Evolutionary conservation across 306 rosid genomes (phyloP), one percentile per base, ranked within the genome.

Genomic region (Pachyrhizus erosus): DNA sequence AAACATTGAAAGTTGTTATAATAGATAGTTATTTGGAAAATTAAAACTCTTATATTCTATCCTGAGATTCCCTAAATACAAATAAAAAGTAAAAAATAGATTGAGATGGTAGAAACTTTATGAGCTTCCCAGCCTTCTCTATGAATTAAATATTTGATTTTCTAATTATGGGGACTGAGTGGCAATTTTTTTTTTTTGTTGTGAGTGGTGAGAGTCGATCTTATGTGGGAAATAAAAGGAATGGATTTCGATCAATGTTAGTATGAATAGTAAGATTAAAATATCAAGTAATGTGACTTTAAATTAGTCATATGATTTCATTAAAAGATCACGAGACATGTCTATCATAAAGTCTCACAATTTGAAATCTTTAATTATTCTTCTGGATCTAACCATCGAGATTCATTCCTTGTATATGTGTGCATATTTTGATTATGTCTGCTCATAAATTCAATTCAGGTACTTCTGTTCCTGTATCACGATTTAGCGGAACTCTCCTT

Each of bases 51-150:
- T n/a, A n/a, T 48, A 14, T 52, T 68, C 18, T 81, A 68, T 75
- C 61, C 75, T 12, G 43, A 72, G 15, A 23, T 46, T 82, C 46
- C 49, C 33, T 51, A 76, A 54, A 58, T 69, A 55, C 43, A 54
- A 27, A 26, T 17, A 17, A 43, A 58, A 18, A 20, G n/a, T n/a
- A 24, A 37, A 73, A 23, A 49, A 26, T 65, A 7, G 77, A 68
- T 76, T 45, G 43, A 82, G 72, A 82, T 68, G 65, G 42, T 68
- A 27, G 49, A 65, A 67, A 78, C 37, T 7, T 66, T 49, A 34
- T 5, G 3, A 51, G 54, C 21, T 78, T 17, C 31, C 31, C 3
- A 27, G 31, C 31, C 3, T 27, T 27, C 31, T 51, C n/a, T 64
- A 4, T 20, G 5, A 23, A 67, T 62, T 74, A 7, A 15, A 37